phyloP scores from a whole-genome alignment of 768 basidiomycete genomes.

The Boletus rex-veris region DNA sequence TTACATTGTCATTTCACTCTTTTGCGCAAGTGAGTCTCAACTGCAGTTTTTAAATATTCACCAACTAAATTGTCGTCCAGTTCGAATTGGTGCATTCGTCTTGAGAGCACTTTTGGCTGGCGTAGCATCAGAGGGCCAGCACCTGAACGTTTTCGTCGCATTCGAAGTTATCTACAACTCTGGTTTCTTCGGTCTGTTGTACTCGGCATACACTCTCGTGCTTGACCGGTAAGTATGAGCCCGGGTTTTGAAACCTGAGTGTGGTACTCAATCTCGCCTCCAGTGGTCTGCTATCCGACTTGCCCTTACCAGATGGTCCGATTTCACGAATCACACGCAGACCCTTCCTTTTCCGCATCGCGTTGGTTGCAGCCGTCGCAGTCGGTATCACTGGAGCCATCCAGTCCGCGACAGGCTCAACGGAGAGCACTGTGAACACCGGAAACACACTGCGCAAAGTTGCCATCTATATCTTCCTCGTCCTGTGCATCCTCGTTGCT shows the following conservation, averaged over 20 bases:
- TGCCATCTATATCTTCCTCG: conserved; percentile 28
- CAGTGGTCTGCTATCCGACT: conserved; percentile 23
- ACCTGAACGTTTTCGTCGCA: conserved; percentile 24
- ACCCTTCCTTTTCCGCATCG: conserved; percentile 24
- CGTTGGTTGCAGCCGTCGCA: conserved; percentile 20
- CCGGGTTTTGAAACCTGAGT: neutral
- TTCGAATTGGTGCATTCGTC: conserved; percentile 30
- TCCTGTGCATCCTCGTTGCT: conserved; percentile 26
- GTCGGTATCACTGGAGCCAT: conserved; percentile 29
- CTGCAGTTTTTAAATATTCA: neutral
- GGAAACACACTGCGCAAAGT: conserved; percentile 24
- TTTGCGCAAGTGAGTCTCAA: conserved; percentile 25
- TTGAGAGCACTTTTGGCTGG: conserved; percentile 29
- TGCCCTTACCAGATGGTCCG: conserved; percentile 20
- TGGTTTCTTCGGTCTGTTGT: conserved; percentile 36
- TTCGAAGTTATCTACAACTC: conserved; percentile 33
- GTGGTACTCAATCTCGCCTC: neutral
- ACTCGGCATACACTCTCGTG: conserved; percentile 33
- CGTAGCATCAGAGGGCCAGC: conserved; percentile 18
- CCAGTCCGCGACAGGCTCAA: conserved; percentile 9
- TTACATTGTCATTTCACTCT: conserved; percentile 27
- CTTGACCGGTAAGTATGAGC: conserved; percentile 26
- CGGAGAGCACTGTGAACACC: conserved; percentile 3
- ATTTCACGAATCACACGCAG: conserved; percentile 22
- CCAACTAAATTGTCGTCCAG: conserved; percentile 11